Conservation (phyloP, 2,329 filamentous ascomycete species). For the Alternaria ventricosa region DNA sequence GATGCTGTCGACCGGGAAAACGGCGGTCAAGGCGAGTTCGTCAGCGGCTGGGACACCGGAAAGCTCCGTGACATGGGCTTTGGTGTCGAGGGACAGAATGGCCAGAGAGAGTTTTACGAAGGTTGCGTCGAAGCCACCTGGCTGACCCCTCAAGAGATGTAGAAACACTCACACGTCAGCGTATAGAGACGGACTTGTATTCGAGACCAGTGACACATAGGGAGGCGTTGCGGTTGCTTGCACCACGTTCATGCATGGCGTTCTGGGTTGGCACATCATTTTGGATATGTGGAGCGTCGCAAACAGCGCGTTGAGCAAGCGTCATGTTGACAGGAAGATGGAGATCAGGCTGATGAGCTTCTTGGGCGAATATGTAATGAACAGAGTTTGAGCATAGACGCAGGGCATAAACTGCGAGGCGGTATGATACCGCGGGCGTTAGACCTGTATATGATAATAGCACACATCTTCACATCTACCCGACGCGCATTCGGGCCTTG, state of each 20-base stretch:
- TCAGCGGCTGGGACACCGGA: slow-evolving; percentile 48
- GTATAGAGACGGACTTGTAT: slow-evolving; percentile 7
- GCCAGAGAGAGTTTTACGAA: slow-evolving; percentile 37
- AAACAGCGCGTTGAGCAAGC: slow-evolving; percentile 3
- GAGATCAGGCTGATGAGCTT: slow-evolving; percentile 2
- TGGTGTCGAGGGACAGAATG: slow-evolving; percentile 42
- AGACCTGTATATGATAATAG: neutral
- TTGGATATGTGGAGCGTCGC: slow-evolving; percentile 12
- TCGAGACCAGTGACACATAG: slow-evolving; percentile 19
- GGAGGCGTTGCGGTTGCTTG: slow-evolving; percentile 34
- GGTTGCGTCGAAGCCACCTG: slow-evolving; percentile 49
- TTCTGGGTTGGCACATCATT: slow-evolving; percentile 27
- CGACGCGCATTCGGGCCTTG: neutral
- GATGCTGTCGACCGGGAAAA: slow-evolving; percentile 42
- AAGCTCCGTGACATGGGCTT: slow-evolving; percentile 47
- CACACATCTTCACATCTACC: neutral
- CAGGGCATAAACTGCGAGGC: neutral
- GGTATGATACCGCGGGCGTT: slow-evolving; percentile 1
- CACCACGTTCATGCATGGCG: slow-evolving; percentile 31
- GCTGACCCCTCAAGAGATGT: slow-evolving; percentile 43
- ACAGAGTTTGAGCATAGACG: slow-evolving; percentile 8
- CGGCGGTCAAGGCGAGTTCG: slow-evolving; percentile 46
- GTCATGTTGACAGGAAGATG: neutral
- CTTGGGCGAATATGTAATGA: slow-evolving; percentile 3
- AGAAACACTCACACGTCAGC: neutral